Evolutionary conservation across 805 yeast species (phyloP), one percentile per base, ranked within the genome.

Genomic region (Metschnikowia continentalis): DNA sequence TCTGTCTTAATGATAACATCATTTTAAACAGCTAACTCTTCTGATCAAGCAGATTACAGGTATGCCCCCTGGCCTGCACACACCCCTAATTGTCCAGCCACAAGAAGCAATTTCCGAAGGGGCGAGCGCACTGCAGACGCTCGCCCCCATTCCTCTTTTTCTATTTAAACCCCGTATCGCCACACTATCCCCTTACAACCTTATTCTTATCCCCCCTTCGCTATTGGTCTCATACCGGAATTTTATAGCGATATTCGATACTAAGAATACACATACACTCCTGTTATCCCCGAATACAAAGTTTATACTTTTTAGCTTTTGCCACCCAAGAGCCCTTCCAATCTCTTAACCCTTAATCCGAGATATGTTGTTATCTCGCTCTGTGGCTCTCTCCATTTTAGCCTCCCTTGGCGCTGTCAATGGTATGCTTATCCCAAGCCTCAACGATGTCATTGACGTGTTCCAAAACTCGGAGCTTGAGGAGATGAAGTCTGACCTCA

Each of bases 351-450:
- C 14, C 35, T 40, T 15, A 13, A 20, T 10, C 32, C 38, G 46
- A 42, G 46, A 39, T 22, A 72, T 73, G 76, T 67, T 67, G 61
- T 68, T 74, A 58, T 61, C 75, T 38, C 71, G 64, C 55, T 64
- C 78, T 26, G 69, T 72, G 48, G 77, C 77, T 15, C 62, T 74
- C 55, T 64, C 78, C 52, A 73, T 74, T 54, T 66, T 74, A 61
- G 69, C 72, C 45, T 54, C 75, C 51, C 56, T 73, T 52, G 74
- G 75, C 47, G 75, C 66, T 46, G 47, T 44, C 33, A 66, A 73
- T 51, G 77, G 69, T 39, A 72, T 85, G 63, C 84, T 85, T 52
- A 81, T 86, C 56, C 92, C 92, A 33, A 72, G 77, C 45, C 68
- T 77, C 39, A 67, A 67, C 42, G 75, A 70, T 53, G 65, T 70